Evolutionary conservation across 1,284 basidiomycete species (phyloP), one percentile per base, ranked within the genome.

Genomic region (Boletus subluridellus): DNA sequence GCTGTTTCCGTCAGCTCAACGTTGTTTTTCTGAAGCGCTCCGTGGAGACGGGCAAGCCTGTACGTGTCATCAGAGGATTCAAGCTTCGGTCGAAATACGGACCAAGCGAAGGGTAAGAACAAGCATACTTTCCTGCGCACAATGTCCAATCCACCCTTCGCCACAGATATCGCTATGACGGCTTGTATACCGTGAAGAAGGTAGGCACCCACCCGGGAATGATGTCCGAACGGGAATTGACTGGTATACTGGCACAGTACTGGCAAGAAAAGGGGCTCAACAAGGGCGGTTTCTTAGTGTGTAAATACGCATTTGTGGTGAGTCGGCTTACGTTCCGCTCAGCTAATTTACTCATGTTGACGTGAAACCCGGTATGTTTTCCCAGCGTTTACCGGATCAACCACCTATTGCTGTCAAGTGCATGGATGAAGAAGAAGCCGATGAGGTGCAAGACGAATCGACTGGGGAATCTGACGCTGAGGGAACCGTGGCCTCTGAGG

Each of bases 21-120:
- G 11, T n/a, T 50, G 7, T n/a, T 49, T 45, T 44, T 47, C 5
- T 32, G 11, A 60, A 90, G 88, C 76, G 73, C 54, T 92, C 90
- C 2, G 81, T 78, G 17, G 80, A 91, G 66, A 90, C 86, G 0
- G 81, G 81, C 60, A 90, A 87, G 58, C 91, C 91, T 12, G 79
- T 95, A 11, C 81, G 92, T 15, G 91, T 95, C 4, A 86, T 95
- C 57, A 82, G 92, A 30, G 92, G 92, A 0, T 94, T 73, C 78
- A 94, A 94, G 69, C 74, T 84, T n/a, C 69, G 73, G 21, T 89
- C 87, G 0, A 73, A 74, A 15, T 92, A 84, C 64, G 89, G 87
- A 11, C 90, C 90, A 12, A 77, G 74, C 30, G 85, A 89, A 78
- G 90, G 89, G 85, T 87, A 62, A 52, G 75, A 0, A n/a, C 9